These are phyloP conservation scores for Botrytis aclada DNA, from an alignment of 2,329 filamentous ascomycete genomes.

Conservation along the genomic window DNA sequence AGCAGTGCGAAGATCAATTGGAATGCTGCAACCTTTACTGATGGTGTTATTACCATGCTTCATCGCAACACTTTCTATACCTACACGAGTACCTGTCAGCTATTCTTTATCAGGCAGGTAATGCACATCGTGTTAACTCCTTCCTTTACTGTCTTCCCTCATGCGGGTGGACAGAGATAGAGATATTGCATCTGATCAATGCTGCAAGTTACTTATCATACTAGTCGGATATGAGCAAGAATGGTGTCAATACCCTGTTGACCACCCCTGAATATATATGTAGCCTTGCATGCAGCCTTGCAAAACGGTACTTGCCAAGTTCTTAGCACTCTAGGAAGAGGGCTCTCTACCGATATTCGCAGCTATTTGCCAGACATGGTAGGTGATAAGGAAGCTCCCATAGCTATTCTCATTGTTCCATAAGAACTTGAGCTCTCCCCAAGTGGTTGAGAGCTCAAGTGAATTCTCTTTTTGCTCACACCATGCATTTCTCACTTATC, in stretches of 20 bases:
- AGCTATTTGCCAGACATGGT: not conserved
- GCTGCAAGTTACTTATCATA: not conserved
- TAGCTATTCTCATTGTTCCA: constrained; percentile 9
- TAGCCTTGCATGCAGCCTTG: constrained; percentile 9
- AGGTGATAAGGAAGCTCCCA: constrained; percentile 15
- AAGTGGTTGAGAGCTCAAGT: constrained; percentile 1
- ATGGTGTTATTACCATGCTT: constrained; percentile 5
- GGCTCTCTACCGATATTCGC: not conserved
- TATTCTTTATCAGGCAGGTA: constrained; percentile 18
- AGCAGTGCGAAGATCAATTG: not conserved
- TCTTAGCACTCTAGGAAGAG: not conserved
- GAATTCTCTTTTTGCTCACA: constrained; percentile 4
- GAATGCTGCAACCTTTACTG: not conserved
- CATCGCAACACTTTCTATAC: constrained; percentile 1
- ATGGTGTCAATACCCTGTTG: constrained; percentile 3
- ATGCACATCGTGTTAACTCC: constrained; percentile 4
- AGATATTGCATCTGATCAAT: constrained; percentile 4
- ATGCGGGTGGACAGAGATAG: constrained; percentile 6
- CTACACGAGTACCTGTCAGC: not conserved
- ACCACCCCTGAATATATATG: not conserved
- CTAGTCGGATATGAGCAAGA: constrained; percentile 1
- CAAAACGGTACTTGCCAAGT: not conserved
- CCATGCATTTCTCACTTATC: constrained; percentile 17
- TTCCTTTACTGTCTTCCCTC: constrained; percentile 2
- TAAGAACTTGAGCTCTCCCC: constrained; percentile 14